Conservation (phyloP, 495 filamentous ascomycete species). For the Penicillium cinerascens region DNA sequence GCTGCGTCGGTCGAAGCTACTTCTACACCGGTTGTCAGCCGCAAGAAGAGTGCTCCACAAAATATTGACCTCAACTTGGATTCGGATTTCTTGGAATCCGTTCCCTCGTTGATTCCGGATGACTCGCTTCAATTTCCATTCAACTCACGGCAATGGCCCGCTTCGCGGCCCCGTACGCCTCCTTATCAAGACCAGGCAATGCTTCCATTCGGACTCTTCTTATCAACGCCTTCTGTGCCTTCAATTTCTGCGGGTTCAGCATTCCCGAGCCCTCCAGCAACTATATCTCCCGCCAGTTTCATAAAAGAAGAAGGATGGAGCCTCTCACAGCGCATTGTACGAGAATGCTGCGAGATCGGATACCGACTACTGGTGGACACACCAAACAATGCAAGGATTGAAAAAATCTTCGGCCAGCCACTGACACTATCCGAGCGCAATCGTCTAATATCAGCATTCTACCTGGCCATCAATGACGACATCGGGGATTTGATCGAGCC, state of each 20-base stretch:
- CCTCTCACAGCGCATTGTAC: conserved; percentile 30
- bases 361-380: conserved; percentile 23
- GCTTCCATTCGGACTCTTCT: conserved; percentile 21
- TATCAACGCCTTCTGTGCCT: conserved; percentile 14
- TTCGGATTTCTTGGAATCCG: conserved; percentile 6
- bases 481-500: conserved; percentile 18
- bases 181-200: conserved; percentile 21
- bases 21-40: background rate
- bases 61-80: conserved; percentile 7
- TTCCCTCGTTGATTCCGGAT: conserved; percentile 8
- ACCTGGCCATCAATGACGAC: conserved; percentile 19
- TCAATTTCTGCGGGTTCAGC: conserved; percentile 7
- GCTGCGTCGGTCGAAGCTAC: background rate
- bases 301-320: conserved; percentile 14
- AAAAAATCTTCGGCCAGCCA: conserved; percentile 21
- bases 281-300: conserved; percentile 9
- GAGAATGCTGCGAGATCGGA: conserved; percentile 24
- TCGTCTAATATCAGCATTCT: conserved; percentile 19
- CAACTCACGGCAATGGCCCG: conserved; percentile 11
- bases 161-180: conserved; percentile 17
- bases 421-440: conserved; percentile 22
- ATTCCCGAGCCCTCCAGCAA: conserved; percentile 9
- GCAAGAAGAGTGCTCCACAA: background rate
- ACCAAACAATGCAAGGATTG: conserved; percentile 14
- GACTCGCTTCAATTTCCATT: conserved; percentile 9